These are phyloP conservation scores for Mollisiaceae sp. DNA, from an alignment of 2,329 filamentous ascomycete genomes.

Conservation along the genomic window DNA sequence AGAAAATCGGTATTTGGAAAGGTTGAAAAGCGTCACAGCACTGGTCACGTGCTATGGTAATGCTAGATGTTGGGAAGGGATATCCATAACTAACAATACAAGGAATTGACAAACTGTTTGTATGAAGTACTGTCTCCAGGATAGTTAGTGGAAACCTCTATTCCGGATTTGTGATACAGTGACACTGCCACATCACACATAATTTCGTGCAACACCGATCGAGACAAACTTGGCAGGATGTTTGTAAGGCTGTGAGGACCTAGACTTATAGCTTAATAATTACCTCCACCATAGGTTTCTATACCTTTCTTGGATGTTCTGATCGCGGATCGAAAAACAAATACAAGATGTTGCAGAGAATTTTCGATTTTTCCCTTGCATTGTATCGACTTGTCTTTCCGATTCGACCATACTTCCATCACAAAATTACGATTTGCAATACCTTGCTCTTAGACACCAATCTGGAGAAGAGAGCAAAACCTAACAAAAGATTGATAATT, in stretches of 20 bases:
- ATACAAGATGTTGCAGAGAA: neutral
- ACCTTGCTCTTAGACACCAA: conserved; percentile 6
- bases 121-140: neutral
- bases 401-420: neutral
- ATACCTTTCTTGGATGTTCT: no score
- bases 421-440: neutral
- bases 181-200: neutral
- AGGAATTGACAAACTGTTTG: no score
- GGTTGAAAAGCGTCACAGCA: no score
- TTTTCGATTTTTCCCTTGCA: neutral
- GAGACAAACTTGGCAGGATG: neutral
- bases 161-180: neutral
- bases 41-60: no score
- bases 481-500: conserved; percentile 22
- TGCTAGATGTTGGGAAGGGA: no score
- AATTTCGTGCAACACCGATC: neutral
- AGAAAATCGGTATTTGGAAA: no score
- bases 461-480: conserved; percentile 17
- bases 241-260: neutral
- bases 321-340: no score
- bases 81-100: no score
- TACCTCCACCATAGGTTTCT: no score
- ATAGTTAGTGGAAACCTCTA: neutral
- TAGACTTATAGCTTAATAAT: no score
- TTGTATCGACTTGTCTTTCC: neutral